Evolutionary conservation across 805 yeast genomes (phyloP), one percentile per base, ranked within the genome.

Genomic region (Yarrowia hollandica): DNA sequence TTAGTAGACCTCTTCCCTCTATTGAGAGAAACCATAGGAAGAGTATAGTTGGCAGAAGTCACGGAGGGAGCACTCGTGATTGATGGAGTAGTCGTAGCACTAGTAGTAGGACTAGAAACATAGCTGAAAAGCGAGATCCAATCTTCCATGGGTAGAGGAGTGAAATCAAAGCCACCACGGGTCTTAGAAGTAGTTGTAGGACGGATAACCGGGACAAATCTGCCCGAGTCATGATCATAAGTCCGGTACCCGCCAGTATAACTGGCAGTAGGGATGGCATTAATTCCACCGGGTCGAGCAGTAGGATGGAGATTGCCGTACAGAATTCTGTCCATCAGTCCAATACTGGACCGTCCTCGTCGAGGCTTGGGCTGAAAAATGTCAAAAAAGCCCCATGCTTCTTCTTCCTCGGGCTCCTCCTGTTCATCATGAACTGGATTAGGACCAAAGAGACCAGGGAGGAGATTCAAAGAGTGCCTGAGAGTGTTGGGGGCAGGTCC

Each of bases 111-210:
- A 23, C 28, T 38, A 5, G 26, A 9, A 18, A 5, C 28, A 8
- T 22, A 14, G 19, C 28, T 38, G 19, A 41, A 41, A 2, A 41
- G 31, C 18, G 52, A 44, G 18, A 44, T 44, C 52, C 52, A 44
- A 5, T 44, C 52, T 9, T 28, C 35, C 52, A 44, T 44, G n/a
- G 52, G 52, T 5, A 44, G 35, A 30, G 52, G 52, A 28, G 52
- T 44, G 33, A 41, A 41, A 18, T 41, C 48, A 12, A 41, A 41
- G 19, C 16, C 33, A 6, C 25, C 26, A n/a, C 21, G 28, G 28
- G 35, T 10, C n/a, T 28, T 30, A n/a, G 22, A 7, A 16, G 50
- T 42, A n/a, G 50, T 19, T 5, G 35, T 44, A 16, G 52, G 52
- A 14, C 52, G 23, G 7, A 44, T 18, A n/a, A 44, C 35, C 5